A percentile compares a stretch with the other conserved stretches of the same genome.
Evolutionary conservation across 1,139 yeast species (phyloP).

Genomic region (Debaryomyces coudertii): DNA sequence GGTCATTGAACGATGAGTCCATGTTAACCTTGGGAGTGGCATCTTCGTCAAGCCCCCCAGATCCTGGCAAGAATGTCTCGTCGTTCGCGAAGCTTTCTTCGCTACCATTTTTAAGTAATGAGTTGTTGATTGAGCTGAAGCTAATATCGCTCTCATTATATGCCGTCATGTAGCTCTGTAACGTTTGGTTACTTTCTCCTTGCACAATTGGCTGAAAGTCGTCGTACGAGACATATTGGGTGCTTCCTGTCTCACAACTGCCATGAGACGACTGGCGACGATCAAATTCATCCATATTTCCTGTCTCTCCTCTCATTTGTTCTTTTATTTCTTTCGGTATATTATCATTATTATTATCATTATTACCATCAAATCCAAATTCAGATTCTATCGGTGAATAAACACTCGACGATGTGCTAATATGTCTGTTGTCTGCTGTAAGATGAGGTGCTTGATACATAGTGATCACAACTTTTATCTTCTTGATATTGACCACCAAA

Average conservation of each 20-base stretch:
- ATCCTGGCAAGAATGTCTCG: slow-evolving; percentile 6
- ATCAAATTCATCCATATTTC: slow-evolving; percentile 4
- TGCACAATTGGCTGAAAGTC: slow-evolving; percentile 12
- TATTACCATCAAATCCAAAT: slow-evolving; percentile 14
- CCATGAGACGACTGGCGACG: not conserved
- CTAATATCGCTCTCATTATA: slow-evolving; percentile 24
- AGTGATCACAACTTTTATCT: not conserved
- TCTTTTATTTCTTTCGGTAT: slow-evolving; percentile 21
- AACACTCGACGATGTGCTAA: slow-evolving; percentile 39
- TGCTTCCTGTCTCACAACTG: slow-evolving; percentile 9
- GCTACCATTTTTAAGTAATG: slow-evolving; percentile 28
- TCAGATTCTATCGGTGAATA: slow-evolving; percentile 32
- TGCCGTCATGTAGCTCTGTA: slow-evolving; percentile 33
- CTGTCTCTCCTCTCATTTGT: slow-evolving; percentile 13
- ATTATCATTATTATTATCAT: slow-evolving; percentile 17
- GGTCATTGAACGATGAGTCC: slow-evolving; percentile 8
- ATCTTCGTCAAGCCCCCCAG: slow-evolving; percentile 9
- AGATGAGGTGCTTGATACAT: slow-evolving; percentile 12
- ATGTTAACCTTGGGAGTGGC: slow-evolving; percentile 11
- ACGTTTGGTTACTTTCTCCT: slow-evolving; percentile 30
- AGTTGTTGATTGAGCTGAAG: slow-evolving; percentile 38
- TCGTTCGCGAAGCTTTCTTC: slow-evolving; percentile 13
- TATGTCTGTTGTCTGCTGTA: slow-evolving; percentile 18
- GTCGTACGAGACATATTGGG: slow-evolving; percentile 8
- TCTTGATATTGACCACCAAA: not conserved